These are phyloP conservation scores for Tricholomella constricta DNA, from an alignment of 768 basidiomycete genomes.

Conservation along the genomic window DNA sequence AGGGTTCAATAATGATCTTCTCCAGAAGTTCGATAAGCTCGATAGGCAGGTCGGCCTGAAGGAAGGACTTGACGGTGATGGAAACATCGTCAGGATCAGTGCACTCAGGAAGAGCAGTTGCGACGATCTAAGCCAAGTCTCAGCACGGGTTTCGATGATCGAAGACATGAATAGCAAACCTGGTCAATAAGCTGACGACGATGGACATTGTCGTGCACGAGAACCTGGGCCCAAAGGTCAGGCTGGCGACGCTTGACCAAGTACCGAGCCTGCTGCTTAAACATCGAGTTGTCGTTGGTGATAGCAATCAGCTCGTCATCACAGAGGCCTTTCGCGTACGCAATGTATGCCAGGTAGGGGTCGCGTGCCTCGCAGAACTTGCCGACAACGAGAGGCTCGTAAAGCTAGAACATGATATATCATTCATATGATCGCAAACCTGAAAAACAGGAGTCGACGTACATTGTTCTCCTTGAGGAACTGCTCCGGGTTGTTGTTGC, in stretches of 20 bases:
- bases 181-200: constrained; percentile 94
- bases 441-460: constrained; percentile 28
- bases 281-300: constrained; percentile 99
- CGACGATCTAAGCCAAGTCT: constrained; percentile 63
- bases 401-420: constrained; percentile 57
- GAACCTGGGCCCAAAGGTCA: constrained; percentile 96
- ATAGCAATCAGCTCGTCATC: constrained; percentile 96
- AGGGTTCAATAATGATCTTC: constrained; percentile 97
- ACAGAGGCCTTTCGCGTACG: constrained; percentile 98
- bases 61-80: constrained; percentile 97
- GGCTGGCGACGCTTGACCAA: constrained; percentile 93
- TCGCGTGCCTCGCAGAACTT: constrained; percentile 99
- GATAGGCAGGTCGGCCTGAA: constrained; percentile 93
- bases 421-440: neutral
- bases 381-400: constrained; percentile 95
- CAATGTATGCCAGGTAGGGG: constrained; percentile 98
- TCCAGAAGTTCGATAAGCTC: constrained; percentile 97
- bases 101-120: constrained; percentile 94
- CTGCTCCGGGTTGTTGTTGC: constrained; percentile 95
- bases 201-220: constrained; percentile 85
- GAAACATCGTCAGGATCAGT: constrained; percentile 99
- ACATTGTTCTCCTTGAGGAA: constrained; percentile 99
- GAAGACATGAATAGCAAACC: constrained; percentile 38
- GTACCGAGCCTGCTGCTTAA: constrained; percentile 99
- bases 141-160: neutral